Conservation (phyloP, 768 basidiomycete species). For the Boletus edulis region DNA sequence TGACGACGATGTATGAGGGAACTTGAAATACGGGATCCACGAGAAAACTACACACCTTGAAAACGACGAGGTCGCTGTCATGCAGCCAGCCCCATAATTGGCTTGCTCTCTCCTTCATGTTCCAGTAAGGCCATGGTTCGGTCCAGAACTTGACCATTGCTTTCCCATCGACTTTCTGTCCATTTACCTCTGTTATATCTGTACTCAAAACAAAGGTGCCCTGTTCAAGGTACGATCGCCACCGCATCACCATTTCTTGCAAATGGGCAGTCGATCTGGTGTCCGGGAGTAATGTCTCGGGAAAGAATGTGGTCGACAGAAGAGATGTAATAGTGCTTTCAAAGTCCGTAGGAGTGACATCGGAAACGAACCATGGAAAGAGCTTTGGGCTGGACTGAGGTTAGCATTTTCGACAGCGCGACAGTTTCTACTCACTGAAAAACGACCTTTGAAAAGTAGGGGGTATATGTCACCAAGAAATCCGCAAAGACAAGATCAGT, state of each 20-base stretch:
- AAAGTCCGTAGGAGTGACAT: slow-evolving; percentile 90
- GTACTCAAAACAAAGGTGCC: slow-evolving; percentile 70
- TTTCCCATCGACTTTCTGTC: slow-evolving; percentile 23
- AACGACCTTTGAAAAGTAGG: slow-evolving; percentile 74
- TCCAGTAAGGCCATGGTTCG: slow-evolving; percentile 71
- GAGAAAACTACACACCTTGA: slow-evolving; percentile 55
- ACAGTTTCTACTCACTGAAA: slow-evolving; percentile 71
- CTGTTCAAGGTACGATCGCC: slow-evolving; percentile 65
- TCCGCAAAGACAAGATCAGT: slow-evolving; percentile 93
- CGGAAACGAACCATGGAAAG: slow-evolving; percentile 97
- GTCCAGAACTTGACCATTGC: slow-evolving; percentile 64
- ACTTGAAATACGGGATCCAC: neutral
- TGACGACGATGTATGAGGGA: neutral
- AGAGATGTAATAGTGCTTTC: slow-evolving; percentile 52
- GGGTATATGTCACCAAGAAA: slow-evolving; percentile 87
- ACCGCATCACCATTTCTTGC: slow-evolving; percentile 60
- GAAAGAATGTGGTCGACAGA: slow-evolving; percentile 59
- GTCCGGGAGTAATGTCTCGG: slow-evolving; percentile 20
- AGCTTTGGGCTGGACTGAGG: slow-evolving; percentile 69
- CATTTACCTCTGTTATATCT: slow-evolving; percentile 27
- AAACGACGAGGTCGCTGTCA: slow-evolving; percentile 68
- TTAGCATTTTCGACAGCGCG: slow-evolving; percentile 6
- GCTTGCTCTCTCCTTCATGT: slow-evolving; percentile 55
- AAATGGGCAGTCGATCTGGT: slow-evolving; percentile 43
- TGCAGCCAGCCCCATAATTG: slow-evolving; percentile 50